A percentile compares a stretch with the other conserved stretches of the same genome.
Conservation (phyloP, 73 alveolate species). For the Paramecium primaurelia region DNA sequence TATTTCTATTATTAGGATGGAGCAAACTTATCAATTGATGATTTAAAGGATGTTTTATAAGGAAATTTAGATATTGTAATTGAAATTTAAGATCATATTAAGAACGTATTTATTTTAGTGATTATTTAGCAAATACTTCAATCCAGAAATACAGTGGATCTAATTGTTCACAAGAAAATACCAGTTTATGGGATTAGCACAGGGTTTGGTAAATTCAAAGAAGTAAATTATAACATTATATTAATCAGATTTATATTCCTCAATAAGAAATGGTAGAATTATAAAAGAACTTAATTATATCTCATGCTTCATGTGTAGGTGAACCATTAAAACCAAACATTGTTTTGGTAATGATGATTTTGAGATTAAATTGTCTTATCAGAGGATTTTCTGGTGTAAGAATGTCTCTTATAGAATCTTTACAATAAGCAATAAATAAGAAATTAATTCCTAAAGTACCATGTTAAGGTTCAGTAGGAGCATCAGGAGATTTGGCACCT, state of each 20-base stretch:
- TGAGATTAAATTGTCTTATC: constrained; percentile 65
- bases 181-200: constrained; percentile 65
- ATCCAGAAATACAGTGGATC: constrained; percentile 4
- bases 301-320: constrained; percentile 71
- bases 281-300: constrained; percentile 66
- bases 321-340: constrained; percentile 47
- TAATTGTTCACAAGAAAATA: background rate
- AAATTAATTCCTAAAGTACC: constrained; percentile 66
- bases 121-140: background rate
- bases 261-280: constrained; percentile 56
- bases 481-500: constrained; percentile 74
- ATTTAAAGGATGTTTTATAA: background rate
- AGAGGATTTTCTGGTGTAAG: constrained; percentile 72
- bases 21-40: background rate
- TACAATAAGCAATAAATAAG: constrained; percentile 61
- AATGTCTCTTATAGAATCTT: background rate
- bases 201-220: constrained; percentile 69
- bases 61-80: background rate
- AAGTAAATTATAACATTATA: background rate
- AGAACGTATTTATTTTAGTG: background rate
- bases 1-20: background rate
- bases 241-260: constrained; percentile 53
- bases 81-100: background rate
- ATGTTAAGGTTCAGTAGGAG: constrained; percentile 74
- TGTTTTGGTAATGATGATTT: constrained; percentile 54